Evolutionary conservation across 768 basidiomycete species (phyloP).

Genomic region (Leccinum boreale): DNA sequence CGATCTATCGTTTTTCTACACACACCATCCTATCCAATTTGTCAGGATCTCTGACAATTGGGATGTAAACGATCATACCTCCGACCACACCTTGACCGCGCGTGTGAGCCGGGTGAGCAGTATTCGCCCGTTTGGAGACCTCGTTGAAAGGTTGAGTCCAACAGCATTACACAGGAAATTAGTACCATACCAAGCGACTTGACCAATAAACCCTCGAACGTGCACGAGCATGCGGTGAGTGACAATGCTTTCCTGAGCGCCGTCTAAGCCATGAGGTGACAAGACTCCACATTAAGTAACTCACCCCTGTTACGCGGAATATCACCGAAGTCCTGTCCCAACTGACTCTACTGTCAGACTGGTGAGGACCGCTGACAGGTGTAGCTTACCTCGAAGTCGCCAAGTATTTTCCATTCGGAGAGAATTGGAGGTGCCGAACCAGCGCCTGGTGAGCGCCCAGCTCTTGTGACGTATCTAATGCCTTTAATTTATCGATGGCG

Average conservation of each 20-base stretch:
- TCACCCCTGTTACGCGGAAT: slow-evolving; percentile 46
- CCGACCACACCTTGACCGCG: slow-evolving; percentile 51
- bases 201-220: slow-evolving; percentile 50
- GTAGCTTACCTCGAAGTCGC: slow-evolving; percentile 47
- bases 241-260: slow-evolving; percentile 38
- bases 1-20: slow-evolving; percentile 50
- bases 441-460: slow-evolving; percentile 46
- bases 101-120: slow-evolving; percentile 48
- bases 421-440: slow-evolving; percentile 53
- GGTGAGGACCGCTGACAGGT: neutral
- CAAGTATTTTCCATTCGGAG: slow-evolving; percentile 50
- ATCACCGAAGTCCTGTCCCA: slow-evolving; percentile 53
- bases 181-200: slow-evolving; percentile 46
- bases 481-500: slow-evolving; percentile 42
- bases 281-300: slow-evolving; percentile 16
- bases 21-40: slow-evolving; percentile 42
- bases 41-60: slow-evolving; percentile 4
- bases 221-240: slow-evolving; percentile 50
- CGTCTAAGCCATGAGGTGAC: slow-evolving; percentile 13
- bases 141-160: slow-evolving; percentile 19
- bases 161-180: neutral
- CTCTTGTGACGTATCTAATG: slow-evolving; percentile 39
- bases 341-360: slow-evolving; percentile 25
- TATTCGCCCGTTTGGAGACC: slow-evolving; percentile 46
- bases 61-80: slow-evolving; percentile 30